phyloP scores from a whole-genome alignment of 768 basidiomycete species.

The Psilocybe cyanescens region DNA sequence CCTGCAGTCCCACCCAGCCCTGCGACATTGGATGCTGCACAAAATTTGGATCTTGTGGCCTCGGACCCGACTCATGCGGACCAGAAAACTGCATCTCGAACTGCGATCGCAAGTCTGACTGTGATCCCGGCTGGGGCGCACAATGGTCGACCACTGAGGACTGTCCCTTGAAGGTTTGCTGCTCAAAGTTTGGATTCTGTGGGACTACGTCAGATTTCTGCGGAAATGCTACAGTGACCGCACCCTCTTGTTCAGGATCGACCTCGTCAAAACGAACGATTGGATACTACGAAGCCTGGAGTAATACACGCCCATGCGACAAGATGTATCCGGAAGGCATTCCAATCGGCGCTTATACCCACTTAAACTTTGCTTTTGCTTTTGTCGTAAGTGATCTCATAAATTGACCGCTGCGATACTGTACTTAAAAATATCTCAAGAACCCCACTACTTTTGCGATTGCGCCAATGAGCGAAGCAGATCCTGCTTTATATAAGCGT shows the following conservation, averaged over 20 bases:
- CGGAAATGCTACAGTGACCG: neutral
- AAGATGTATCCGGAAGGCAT: neutral
- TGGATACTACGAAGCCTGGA: neutral
- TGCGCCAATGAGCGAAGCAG: slow-evolving; percentile 21
- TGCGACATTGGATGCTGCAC: neutral
- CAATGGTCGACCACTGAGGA: neutral
- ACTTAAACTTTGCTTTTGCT: neutral
- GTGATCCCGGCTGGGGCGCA: neutral
- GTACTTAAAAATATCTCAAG: neutral
- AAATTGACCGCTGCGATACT: neutral
- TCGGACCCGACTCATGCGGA: neutral
- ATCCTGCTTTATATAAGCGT: slow-evolving; percentile 22
- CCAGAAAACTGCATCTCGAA: slow-evolving; percentile 1
- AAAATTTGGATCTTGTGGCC: neutral
- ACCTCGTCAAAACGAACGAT: neutral
- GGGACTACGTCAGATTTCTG: slow-evolving; percentile 2
- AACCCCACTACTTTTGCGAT: slow-evolving; percentile 11
- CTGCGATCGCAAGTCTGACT: slow-evolving; percentile 4
- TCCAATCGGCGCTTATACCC: neutral
- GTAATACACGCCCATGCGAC: neutral
- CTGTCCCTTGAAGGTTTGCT: neutral
- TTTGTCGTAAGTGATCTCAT: neutral
- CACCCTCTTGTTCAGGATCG: neutral
- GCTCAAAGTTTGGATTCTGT: slow-evolving; percentile 1
- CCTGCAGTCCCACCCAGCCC: neutral